These are phyloP conservation scores for Blastobotrys elegans DNA, from an alignment of 1,139 yeast species.

Conservation along the genomic window DNA sequence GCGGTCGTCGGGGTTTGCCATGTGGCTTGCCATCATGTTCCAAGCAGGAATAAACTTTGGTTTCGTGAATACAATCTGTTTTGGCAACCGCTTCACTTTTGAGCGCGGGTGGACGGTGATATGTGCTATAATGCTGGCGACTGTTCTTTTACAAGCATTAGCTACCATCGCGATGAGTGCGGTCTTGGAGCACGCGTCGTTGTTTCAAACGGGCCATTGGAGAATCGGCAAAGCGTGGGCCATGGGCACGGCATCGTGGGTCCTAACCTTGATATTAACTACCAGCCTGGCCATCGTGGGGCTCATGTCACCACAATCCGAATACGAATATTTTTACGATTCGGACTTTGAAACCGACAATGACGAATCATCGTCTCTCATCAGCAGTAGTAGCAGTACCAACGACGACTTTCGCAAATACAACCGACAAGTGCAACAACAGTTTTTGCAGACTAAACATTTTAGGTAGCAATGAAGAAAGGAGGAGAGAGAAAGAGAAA, in stretches of 20 bases:
- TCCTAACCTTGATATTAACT: conserved; percentile 16
- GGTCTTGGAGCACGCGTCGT: conserved; percentile 17
- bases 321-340: conserved; percentile 18
- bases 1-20: conserved; percentile 24
- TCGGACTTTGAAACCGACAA: conserved; percentile 17
- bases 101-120: conserved; percentile 23
- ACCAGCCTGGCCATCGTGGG: conserved; percentile 19
- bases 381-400: too few relatives aligned
- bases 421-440: not conserved
- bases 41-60: conserved; percentile 21
- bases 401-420: conserved; percentile 1
- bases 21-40: conserved; percentile 24
- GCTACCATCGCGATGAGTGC: conserved; percentile 18
- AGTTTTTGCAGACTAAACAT: not conserved
- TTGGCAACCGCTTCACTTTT: conserved; percentile 15
- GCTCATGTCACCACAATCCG: conserved; percentile 18
- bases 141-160: conserved; percentile 15
- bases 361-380: not conserved
- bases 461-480: not conserved
- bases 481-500: not conserved
- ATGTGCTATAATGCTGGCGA: conserved; percentile 14
- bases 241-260: conserved; percentile 20
- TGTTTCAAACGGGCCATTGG: conserved; percentile 20
- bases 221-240: conserved; percentile 22
- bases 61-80: conserved; percentile 10